Base-by-base conservation (phyloP, 176 grass and related monocot species). In the barley (Hordeum vulgare) region DNA sequence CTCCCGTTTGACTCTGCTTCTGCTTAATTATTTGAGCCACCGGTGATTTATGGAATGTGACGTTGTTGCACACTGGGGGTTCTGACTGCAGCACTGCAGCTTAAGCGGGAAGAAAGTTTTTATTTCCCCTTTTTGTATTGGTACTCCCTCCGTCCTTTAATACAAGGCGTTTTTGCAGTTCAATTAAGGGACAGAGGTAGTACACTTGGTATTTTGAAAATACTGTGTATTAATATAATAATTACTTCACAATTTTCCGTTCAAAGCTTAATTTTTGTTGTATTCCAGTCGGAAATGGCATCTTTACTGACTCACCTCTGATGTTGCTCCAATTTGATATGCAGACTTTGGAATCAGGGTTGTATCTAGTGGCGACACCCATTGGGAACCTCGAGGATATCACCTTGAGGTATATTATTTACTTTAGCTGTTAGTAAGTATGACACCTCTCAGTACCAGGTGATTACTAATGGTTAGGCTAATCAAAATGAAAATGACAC, bases 331-430 rank as follows among this genome's bases (percentile, higher is more conserved):
- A 23, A 65, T 88, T 54, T 71, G 44, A 40, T 78, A 15, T 83
- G 28, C 90, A 95, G 93, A 25, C 71, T 88, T 81, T 95, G 47
- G 90, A 91, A 44, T 86, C 96, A 61, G 96, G 93, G 64, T 84
- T 98, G 36, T 98, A 98, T 88, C 83, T 98, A 23, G 96, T 98
- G 73, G 88, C 96, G 41, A 98, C 96, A n/a, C 96, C 96, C 77
- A 98, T 98, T 40, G 93, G 96, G 36, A 98, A 98, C 89, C 93
- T 95, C 47, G 96, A 98, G 90, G 96, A 98, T 88, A 95, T 98
- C 60, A 95, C 96, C 53, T 86, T 98, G 70, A 89, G 96, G 96
- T 98, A 85, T 61, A 58, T 75, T 29, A 53, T 75, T 41, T 88
- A 6, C 34, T 76, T 61, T 33, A 35, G 58, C 42, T 80, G 40